Base-by-base conservation (phyloP, 2,329 filamentous ascomycete species). In the Purpureocillium takamizusanense region DNA sequence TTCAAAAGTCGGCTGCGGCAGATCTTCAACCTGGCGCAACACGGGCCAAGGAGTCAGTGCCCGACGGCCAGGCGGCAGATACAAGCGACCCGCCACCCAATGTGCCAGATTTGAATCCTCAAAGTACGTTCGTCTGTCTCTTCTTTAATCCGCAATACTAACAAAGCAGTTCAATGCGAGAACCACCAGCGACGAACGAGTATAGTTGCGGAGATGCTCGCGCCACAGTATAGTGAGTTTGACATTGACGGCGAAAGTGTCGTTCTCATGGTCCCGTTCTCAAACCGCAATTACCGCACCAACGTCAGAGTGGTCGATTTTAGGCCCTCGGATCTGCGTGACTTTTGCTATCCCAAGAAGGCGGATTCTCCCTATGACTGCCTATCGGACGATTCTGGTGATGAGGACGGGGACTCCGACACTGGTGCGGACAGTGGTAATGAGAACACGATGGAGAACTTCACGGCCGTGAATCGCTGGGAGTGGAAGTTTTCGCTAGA, bases 401-500 rank as follows among this genome's bases (percentile, higher is more conserved):
- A 25, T 10, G 21, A 25, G 6, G 21, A 25, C 6, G 21, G 21
- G 10, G 21, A 57, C 7, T 49, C 46, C 2, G 50, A 49, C 12
- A 34, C 41, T 4, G 44, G 40, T 4, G 34, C 40, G 15, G 42
- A 34, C 4, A 46, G 44, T 3, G 48, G 41, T 5, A 56, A 57
- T 13, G 50, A 37, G 12, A 46, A 42, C 33, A 51, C 41, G 4
- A 39, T 53, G 11, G 42, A 51, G 18, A 46, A 47, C 4, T 54
- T 51, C n/a, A 33, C 54, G 4, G 28, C 7, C 10, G 13, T 16
- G 3, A 40, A 47, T 11, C 52, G 57, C 7, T 95, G 86, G 84
- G 79, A 92, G 57, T 95, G 89, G 89, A 73, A 76, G 12, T 95
- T 95, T 59, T 76, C 75, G 16, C 69, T 97, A 17, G 69, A 83